phyloP scores from a whole-genome alignment of 1,139 yeast species.

The Nakaseomyces uthaithaninus region DNA sequence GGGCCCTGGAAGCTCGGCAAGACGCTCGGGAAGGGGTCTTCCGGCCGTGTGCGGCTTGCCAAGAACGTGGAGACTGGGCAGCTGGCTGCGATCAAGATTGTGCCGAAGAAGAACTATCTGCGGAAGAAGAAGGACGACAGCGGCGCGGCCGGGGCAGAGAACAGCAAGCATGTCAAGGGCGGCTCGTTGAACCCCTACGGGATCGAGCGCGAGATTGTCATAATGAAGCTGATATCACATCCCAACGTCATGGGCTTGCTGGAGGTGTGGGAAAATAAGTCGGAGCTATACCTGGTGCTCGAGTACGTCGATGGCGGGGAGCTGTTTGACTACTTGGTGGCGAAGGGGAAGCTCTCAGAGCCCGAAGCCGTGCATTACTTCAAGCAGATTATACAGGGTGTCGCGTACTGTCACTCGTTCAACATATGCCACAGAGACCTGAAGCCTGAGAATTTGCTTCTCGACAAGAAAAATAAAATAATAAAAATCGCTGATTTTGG shows the following conservation, averaged over 20 bases:
- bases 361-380: slow-evolving; percentile 65
- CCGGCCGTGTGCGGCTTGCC: slow-evolving; percentile 70
- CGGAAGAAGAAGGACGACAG: slow-evolving; percentile 29
- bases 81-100: slow-evolving; percentile 75
- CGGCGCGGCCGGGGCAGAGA: slow-evolving; percentile 9
- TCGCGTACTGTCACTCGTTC: slow-evolving; percentile 74
- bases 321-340: slow-evolving; percentile 64
- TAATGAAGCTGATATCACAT: slow-evolving; percentile 70
- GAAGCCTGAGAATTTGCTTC: slow-evolving; percentile 66
- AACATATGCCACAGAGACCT: slow-evolving; percentile 78
- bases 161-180: neutral
- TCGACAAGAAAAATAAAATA: slow-evolving; percentile 52
- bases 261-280: slow-evolving; percentile 80
- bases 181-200: slow-evolving; percentile 47
- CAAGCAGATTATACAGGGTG: slow-evolving; percentile 66
- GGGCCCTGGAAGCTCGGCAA: slow-evolving; percentile 81
- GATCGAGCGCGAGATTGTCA: slow-evolving; percentile 73
- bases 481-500: slow-evolving; percentile 81
- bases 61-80: slow-evolving; percentile 62
- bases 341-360: slow-evolving; percentile 75
- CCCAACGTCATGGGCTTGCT: slow-evolving; percentile 67
- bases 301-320: slow-evolving; percentile 85
- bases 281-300: slow-evolving; percentile 61
- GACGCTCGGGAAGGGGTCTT: slow-evolving; percentile 74
- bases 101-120: slow-evolving; percentile 41